Percentiles rank a stretch among this genome's conserved stretches.
Evolutionary conservation across 768 basidiomycete genomes (phyloP).

Genomic region (Tulasnella sp.): DNA sequence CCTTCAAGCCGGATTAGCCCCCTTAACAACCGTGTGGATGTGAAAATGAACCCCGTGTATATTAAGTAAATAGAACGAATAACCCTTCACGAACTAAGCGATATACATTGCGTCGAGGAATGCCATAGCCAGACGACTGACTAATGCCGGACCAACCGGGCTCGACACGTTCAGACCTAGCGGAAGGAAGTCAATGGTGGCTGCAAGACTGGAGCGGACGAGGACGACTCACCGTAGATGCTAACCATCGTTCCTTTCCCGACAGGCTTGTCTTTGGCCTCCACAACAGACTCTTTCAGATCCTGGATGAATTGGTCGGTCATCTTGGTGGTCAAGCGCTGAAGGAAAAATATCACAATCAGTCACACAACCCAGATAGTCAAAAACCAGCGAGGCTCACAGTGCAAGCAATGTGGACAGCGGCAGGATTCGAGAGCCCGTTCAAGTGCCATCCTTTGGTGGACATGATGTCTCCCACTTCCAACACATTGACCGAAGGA

Average conservation of each 20-base stretch:
- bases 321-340: conserved; percentile 69
- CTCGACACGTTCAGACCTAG: conserved; percentile 73
- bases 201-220: neutral
- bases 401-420: conserved; percentile 89
- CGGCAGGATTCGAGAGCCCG: conserved; percentile 64
- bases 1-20: too few species aligned
- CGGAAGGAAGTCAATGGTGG: conserved; percentile 20
- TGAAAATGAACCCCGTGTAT: neutral
- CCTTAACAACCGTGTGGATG: too few species aligned
- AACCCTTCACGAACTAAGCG: conserved; percentile 31
- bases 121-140: conserved; percentile 61
- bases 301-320: conserved; percentile 77
- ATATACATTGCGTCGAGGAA: conserved; percentile 79
- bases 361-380: neutral
- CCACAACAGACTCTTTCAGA: conserved; percentile 61
- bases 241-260: conserved; percentile 84
- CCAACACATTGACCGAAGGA: conserved; percentile 55
- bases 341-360: neutral
- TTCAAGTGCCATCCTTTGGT: conserved; percentile 88
- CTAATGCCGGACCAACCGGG: conserved; percentile 69
- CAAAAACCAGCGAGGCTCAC: conserved; percentile 33
- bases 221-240: conserved; percentile 55
- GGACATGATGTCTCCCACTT: conserved; percentile 83
- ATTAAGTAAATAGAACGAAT: neutral
- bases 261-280: conserved; percentile 51